Conservation (phyloP, 169 alveolate genomes). For the Cryptosporidium viatorum region DNA sequence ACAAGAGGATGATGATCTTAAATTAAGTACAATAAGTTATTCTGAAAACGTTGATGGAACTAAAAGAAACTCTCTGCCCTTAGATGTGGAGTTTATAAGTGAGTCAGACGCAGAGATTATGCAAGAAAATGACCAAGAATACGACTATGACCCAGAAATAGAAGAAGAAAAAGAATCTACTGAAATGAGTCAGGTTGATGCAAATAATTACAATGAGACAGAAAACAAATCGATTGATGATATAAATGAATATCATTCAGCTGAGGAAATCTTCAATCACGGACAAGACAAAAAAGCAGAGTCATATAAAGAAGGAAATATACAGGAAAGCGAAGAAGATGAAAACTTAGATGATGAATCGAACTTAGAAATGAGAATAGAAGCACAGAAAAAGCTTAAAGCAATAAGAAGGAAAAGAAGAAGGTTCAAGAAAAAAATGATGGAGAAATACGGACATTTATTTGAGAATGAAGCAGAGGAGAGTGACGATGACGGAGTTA, state of each 20-base stretch:
- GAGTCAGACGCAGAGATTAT: slow-evolving; percentile 1
- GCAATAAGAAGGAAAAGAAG: slow-evolving; percentile 43
- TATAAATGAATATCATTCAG: background rate
- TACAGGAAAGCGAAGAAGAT: background rate
- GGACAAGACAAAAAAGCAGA: background rate
- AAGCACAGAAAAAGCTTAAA: slow-evolving; percentile 4
- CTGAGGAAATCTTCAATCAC: background rate
- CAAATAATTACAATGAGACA: background rate
- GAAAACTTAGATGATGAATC: background rate
- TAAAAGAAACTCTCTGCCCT: slow-evolving; percentile 6
- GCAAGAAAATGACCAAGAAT: background rate
- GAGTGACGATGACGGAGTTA: slow-evolving; percentile 47
- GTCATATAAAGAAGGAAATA: background rate
- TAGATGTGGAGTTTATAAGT: slow-evolving; percentile 38
- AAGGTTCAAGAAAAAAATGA: slow-evolving; percentile 22
- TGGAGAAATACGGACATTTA: slow-evolving; percentile 52
- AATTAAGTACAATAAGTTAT: no score
- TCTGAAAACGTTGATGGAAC: background rate
- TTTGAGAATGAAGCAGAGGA: slow-evolving; percentile 74
- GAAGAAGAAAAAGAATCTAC: background rate
- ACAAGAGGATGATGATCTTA: background rate
- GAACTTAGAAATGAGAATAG: background rate
- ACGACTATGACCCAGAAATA: background rate
- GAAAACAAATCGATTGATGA: background rate
- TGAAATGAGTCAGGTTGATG: background rate